Base-by-base conservation (phyloP, 306 rosid species). In the Cucurbita moschata region DNA sequence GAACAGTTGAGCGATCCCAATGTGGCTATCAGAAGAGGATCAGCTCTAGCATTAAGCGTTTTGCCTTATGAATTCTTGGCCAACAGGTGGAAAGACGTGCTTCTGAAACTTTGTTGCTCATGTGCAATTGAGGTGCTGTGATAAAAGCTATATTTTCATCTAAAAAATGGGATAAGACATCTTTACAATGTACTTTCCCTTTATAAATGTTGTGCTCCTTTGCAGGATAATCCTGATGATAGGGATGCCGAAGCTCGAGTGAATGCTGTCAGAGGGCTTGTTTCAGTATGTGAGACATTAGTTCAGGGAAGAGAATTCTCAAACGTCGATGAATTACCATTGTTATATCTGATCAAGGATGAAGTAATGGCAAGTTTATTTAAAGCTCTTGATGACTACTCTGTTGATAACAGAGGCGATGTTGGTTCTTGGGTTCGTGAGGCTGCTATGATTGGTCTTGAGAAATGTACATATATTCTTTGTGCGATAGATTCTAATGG, bases 371-470 rank as follows among this genome's bases (percentile, higher is more conserved):
- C 21, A 59, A 76, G 84, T 84, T 82, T 94, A 76, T 83, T 90
- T 71, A 84, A 83, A 86, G 95, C 98, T 40, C 90, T 94, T 14
- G 95, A 89, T 77, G 98, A 94, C 80, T 94, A 90, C 78, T 94
- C 98, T 79, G 91, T 90, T 56, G 98, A 94, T 79, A 90, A 89
- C 77, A 85, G 98, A 94, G 98, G 98, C 61, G 97, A 94, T 82
- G 97, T 94, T 51, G 98, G 98, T 70, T 94, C 98, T 82, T 90
- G 98, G 98, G 97, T 94, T 73, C 94, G 98, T 4, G 98, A 89
- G 80, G 97, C 91, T 84, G 94, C 98, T 21, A 73, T 90, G 88
- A 82, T 81, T 78, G 98, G 96, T 82, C 95, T 94, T 74, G 97
- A 84, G 86, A 84, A 82, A 82, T 91, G 95, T 81, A 83, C 91